Evolutionary conservation across 352 stramenopile genomes (phyloP).

Genomic region (Ophiocytium majus): DNA sequence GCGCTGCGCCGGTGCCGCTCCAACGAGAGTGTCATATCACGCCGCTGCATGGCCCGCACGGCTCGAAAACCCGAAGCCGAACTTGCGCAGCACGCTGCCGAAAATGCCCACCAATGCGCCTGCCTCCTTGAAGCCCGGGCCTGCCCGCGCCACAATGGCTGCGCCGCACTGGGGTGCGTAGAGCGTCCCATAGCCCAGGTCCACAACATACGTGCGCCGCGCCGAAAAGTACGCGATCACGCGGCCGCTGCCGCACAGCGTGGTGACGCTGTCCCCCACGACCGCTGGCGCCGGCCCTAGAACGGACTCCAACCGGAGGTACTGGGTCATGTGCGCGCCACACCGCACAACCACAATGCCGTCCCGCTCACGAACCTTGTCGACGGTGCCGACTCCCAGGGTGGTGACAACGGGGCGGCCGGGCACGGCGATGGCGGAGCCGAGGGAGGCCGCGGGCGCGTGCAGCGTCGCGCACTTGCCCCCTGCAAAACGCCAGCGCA

Average conservation of each 20-base stretch:
- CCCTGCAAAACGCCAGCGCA: constrained; percentile 26
- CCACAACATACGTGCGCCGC: constrained; percentile 31
- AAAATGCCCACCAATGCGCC: background rate
- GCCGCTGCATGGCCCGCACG: too few species aligned
- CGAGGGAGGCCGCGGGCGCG: constrained; percentile 17
- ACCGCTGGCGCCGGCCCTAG: constrained; percentile 27
- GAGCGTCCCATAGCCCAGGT: constrained; percentile 26
- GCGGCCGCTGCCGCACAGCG: constrained; percentile 23
- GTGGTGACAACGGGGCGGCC: constrained; percentile 28
- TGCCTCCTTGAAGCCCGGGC: background rate
- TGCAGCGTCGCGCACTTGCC: constrained; percentile 19
- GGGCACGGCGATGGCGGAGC: constrained; percentile 21
- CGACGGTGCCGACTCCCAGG: constrained; percentile 42
- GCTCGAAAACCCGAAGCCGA: background rate
- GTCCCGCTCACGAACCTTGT: constrained; percentile 40
- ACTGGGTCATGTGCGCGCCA: constrained; percentile 24
- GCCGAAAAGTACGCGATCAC: constrained; percentile 19
- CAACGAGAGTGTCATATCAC: too few species aligned
- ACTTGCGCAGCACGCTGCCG: background rate
- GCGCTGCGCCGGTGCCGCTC: too few species aligned
- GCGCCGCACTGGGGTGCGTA: background rate
- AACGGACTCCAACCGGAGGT: constrained; percentile 35
- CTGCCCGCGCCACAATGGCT: background rate
- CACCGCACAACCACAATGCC: constrained; percentile 37
- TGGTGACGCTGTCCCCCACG: constrained; percentile 32